Evolutionary conservation across 129 eudicot genomes (phyloP), one percentile per base, ranked within the genome.

Genomic region (Centella asiatica): DNA sequence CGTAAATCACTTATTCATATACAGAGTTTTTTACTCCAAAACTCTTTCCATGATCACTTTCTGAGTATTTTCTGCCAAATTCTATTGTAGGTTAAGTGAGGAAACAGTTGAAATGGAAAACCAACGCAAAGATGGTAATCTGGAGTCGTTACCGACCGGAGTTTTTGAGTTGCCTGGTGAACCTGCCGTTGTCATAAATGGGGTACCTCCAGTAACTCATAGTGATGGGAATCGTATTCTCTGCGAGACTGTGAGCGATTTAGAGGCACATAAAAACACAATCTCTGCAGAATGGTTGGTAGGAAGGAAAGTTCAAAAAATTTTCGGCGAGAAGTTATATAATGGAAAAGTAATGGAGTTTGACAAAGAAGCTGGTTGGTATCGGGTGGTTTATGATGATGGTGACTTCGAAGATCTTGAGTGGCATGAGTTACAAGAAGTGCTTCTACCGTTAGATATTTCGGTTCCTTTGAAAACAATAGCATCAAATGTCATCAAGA

Each of bases 341-440:
- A 67, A 50, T 1, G 97, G 97, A 45, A 81, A 39, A 72, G 89
- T 90, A 32, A 72, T 62, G 4, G 52, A 75, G 51, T 90, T 74
- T 70, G 97, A 90, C 57, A 53, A 74, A 49, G 89, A 90, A 62
- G 36, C 74, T 22, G 93, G 89, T 34, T 86, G 97, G 97, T 90
- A 80, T 40, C 79, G 83, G 74, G 93, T 86, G 28, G 73, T 70
- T 13, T 90, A 90, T 39, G 94, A 81, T 60, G 97, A 90, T 68
- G 97, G 89, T 0, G 97, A 90, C 57, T 74, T 60, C 68, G 97
- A 90, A 82, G 97, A 90, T 75, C 89, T 90, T 34, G 89, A 86
- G 71, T 90, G 89, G 95, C 77, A 73, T 53, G 97, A 90, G 71
- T 71, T 90, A 69, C 52, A 70, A 68, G 74, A 74, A 55, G 71